Evolutionary conservation across 495 filamentous ascomycete species (phyloP).

Genomic region (Eremomyces bilateralis): DNA sequence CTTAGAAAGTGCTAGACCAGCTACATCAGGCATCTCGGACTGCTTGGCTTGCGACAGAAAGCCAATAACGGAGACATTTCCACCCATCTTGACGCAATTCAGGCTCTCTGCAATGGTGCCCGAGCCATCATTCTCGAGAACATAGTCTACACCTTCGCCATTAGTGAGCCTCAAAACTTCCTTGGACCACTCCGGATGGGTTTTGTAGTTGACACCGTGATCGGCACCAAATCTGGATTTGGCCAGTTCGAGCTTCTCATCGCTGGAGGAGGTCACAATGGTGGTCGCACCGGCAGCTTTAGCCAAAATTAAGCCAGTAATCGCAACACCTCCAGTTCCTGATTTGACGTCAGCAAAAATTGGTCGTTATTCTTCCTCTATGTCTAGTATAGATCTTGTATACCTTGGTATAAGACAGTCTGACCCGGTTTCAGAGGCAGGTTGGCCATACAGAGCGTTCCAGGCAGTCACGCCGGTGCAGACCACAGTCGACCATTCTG

Average conservation of each 20-base stretch:
- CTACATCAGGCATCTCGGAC: slow-evolving; percentile 13
- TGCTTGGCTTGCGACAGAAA: slow-evolving; percentile 20
- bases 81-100: slow-evolving; percentile 19
- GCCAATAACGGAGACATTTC: slow-evolving; percentile 23
- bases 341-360: neutral
- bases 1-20: slow-evolving; percentile 15
- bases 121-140: slow-evolving; percentile 26
- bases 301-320: slow-evolving; percentile 29
- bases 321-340: neutral
- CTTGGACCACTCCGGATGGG: slow-evolving; percentile 50
- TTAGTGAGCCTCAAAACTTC: slow-evolving; percentile 43
- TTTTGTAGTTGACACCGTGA: slow-evolving; percentile 59
- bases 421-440: slow-evolving; percentile 44
- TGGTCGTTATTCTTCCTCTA: neutral
- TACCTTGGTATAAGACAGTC: slow-evolving; percentile 56
- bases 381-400: slow-evolving; percentile 23
- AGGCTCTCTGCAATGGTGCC: slow-evolving; percentile 19
- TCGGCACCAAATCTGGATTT: slow-evolving; percentile 50
- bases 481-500: slow-evolving; percentile 43
- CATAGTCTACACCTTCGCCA: slow-evolving; percentile 41
- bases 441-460: slow-evolving; percentile 54
- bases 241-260: slow-evolving; percentile 38
- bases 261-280: slow-evolving; percentile 58
- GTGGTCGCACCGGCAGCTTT: slow-evolving; percentile 64
- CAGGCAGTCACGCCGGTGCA: slow-evolving; percentile 65